Conservation (phyloP, 176 grass and related monocot genomes). For the Triticum turgidum region DNA sequence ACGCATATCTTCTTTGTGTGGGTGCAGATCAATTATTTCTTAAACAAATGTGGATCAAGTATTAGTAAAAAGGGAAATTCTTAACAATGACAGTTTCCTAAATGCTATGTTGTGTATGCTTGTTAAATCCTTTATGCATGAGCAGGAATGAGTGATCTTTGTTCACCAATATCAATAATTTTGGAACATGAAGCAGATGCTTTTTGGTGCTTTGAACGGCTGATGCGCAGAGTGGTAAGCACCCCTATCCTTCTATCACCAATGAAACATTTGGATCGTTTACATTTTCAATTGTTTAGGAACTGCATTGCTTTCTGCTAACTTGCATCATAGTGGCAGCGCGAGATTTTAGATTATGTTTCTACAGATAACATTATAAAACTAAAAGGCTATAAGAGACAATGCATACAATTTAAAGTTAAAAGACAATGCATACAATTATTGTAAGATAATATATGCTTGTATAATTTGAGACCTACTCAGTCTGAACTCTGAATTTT, state of each 20-base stretch:
- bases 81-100: conserved; percentile 7
- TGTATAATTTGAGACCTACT: background rate
- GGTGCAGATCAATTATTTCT: background rate
- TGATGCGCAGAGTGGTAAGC: conserved; percentile 93
- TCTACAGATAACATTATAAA: background rate
- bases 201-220: conserved; percentile 99
- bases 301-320: background rate
- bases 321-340: too few relatives aligned
- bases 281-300: conserved; percentile 2
- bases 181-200: conserved; percentile 97
- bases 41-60: background rate
- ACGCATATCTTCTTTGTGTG: background rate
- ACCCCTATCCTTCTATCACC: background rate
- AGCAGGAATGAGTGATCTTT: conserved; percentile 98
- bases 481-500: background rate
- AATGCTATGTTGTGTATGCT: conserved; percentile 9
- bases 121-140: conserved; percentile 33
- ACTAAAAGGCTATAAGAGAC: background rate
- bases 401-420: background rate
- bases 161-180: conserved; percentile 89
- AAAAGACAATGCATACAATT: too few relatives aligned
- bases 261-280: background rate
- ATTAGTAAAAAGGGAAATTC: background rate
- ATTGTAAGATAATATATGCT: background rate
- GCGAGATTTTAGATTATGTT: too few relatives aligned